Percentiles rank a stretch among this genome's conserved stretches.
Evolutionary conservation across 495 filamentous ascomycete genomes (phyloP).

Genomic region (Glarea lozoyensis): DNA sequence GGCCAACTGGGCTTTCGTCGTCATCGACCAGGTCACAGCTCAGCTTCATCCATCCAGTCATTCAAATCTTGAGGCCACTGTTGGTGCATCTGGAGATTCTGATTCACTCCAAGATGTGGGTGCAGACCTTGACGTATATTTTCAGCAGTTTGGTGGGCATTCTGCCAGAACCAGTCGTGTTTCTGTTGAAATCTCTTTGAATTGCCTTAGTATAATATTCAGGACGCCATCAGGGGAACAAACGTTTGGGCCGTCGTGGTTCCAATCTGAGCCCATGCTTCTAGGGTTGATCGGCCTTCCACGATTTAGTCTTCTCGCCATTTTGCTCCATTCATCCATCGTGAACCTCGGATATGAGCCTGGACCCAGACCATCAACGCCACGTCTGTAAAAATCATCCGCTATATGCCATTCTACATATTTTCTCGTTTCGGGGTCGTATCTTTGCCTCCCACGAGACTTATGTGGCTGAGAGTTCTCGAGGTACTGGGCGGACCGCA

Average conservation of each 20-base stretch:
- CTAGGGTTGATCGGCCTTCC: neutral
- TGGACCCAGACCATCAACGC: neutral
- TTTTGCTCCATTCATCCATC: neutral
- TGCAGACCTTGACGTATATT: conserved; percentile 2
- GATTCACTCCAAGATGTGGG: neutral
- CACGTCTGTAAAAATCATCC: conserved; percentile 6
- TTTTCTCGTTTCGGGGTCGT: conserved; percentile 14
- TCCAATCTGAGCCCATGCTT: conserved; percentile 15
- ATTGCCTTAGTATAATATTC: neutral
- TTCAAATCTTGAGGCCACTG: neutral
- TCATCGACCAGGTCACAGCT: too few relatives aligned
- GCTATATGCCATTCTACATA: conserved; percentile 11
- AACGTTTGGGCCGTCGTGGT: conserved; percentile 10
- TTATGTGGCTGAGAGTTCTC: neutral
- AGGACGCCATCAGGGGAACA: neutral
- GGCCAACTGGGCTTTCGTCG: too few relatives aligned
- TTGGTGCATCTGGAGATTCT: conserved; percentile 6
- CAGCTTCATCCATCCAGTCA: conserved; percentile 2
- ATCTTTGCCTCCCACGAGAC: conserved; percentile 6
- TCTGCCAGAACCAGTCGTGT: conserved; percentile 17
- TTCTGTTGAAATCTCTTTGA: conserved; percentile 13
- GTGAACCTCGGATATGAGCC: conserved; percentile 11
- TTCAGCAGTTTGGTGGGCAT: conserved; percentile 13
- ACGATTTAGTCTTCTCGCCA: neutral
- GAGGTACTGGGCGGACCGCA: neutral